phyloP scores from a whole-genome alignment of 805 yeast genomes.

The Dipodascopsis uninucleata region DNA sequence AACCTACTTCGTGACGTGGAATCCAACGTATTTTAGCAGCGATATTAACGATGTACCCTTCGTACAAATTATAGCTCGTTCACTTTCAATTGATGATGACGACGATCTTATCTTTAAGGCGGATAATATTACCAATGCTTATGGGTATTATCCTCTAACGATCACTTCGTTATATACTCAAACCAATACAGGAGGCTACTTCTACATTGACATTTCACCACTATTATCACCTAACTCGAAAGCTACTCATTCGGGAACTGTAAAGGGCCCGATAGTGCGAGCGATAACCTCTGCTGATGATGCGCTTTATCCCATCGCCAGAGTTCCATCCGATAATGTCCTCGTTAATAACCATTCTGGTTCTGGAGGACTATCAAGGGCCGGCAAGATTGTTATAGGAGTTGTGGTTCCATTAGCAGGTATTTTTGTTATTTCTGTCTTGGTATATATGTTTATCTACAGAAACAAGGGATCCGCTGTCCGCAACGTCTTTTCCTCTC shows the following conservation, averaged over 20 bases:
- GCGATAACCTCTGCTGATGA: conserved; percentile 37
- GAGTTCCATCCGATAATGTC: conserved; percentile 45
- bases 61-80: conserved; percentile 38
- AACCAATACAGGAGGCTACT: conserved; percentile 34
- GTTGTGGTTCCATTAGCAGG: conserved; percentile 17
- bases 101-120: conserved; percentile 38
- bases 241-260: conserved; percentile 41
- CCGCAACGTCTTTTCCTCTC: conserved; percentile 4
- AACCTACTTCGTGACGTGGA: conserved; percentile 50
- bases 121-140: conserved; percentile 37
- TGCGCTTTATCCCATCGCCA: conserved; percentile 36
- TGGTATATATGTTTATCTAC: conserved; percentile 8
- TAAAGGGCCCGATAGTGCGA: conserved; percentile 42
- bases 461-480: background rate
- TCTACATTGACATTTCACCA: conserved; percentile 42
- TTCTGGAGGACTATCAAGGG: conserved; percentile 2
- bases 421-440: conserved; percentile 5
- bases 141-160: conserved; percentile 43
- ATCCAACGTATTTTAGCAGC: conserved; percentile 45
- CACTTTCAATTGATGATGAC: conserved; percentile 37
- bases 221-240: conserved; percentile 37
- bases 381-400: conserved; percentile 17
- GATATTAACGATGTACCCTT: conserved; percentile 33
- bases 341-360: conserved; percentile 7
- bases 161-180: conserved; percentile 28